Evolutionary conservation across 768 basidiomycete genomes (phyloP), one percentile per base, ranked within the genome.

Genomic region (Terana coerulea): DNA sequence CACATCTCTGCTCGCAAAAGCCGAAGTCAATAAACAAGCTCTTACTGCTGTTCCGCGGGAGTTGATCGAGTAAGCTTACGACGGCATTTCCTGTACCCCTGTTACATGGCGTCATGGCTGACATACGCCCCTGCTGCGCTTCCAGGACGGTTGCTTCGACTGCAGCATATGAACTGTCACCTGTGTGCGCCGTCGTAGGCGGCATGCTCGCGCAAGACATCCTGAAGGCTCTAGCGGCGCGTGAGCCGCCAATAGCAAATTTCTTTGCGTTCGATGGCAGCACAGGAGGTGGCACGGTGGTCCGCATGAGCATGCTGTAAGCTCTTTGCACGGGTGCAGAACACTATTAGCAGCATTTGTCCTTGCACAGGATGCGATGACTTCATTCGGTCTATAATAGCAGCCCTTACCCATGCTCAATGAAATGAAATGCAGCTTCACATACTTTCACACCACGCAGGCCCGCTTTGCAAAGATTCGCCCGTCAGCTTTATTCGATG

Each of bases 201-300:
- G 97, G 97, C 21, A 80, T 98, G 71, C 72, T 98, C 12, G 95
- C 86, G 1, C 97, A 98, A 67, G 97, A 99, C 65, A 86, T 98
- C 46, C 74, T 99, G 34, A 94, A 97, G 66, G 83, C 91, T 0
- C 76, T 98, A 33, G 88, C 86, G 49, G 91, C 86, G 50, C 86
- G 92, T 45, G 97, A 98, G 61, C 82, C 89, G 24, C 95, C 95
- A 3, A 87, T 97, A 56, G 88, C 89, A 46, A 99, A 99, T 67
- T 86, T 97, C 55, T 86, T 95, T 56, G 76, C 83, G 3, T 94
- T 95, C 54, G 91, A 98, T 67, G 91, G 92, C 9, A 81, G 75
- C 58, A 85, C 81, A 1, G 91, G 91, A 24, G 76, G 79, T 19
- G 91, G 84, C 4, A 85, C 84, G 9, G 88, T 90, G 11, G 81